Evolutionary conservation across 345 rosid genomes (phyloP), one percentile per base, ranked within the genome.

Genomic region (Citropsis articulata): DNA sequence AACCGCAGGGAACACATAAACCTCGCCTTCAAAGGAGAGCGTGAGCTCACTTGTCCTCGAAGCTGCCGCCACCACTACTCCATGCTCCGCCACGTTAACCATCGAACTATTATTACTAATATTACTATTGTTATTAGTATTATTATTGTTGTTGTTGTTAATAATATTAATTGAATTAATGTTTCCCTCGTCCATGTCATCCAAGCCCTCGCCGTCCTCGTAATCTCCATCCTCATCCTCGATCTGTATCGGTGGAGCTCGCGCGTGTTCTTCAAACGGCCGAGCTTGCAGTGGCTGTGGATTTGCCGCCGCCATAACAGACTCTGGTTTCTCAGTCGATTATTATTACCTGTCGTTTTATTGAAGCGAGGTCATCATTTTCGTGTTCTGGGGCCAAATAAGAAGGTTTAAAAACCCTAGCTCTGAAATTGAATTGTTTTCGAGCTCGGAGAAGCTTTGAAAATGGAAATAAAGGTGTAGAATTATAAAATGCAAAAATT

Each of bases 1-100:
- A 78, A 90, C 92, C 61, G 91, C 87, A 69, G 90, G 91, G 82
- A 90, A 91, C 69, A 91, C 93, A 75, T 85, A 91, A 65, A 90
- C 93, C 77, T 91, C 91, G 78, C 95, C 95, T 85, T 90, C 92
- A 62, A 91, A 90, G 33, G 93, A 90, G 60, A 91, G 91, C 69
- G 92, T 88, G 19, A 91, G 92, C 84, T 91, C 93, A 80, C 92
- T 90, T 21, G 86, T 85, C 79, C 92, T 87, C 71, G 90, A 84
- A 53, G 89, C 81, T 78, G 71, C 73, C 77, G 82, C 85, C 31
- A 62, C 70, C 62, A n/a, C 71, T 75, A 30, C 85, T 40, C 81
- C 85, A 25, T 72, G 88, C 78, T 74, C 89, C 63, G 84, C 87
- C 75, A 73, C 84, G 78, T 75, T 75, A 50, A 75, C 78, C 71